A percentile compares a stretch with the other conserved stretches of the same genome.
Evolutionary conservation across 2,329 filamentous ascomycete genomes (phyloP).

Genomic region (Diaporthe eres): DNA sequence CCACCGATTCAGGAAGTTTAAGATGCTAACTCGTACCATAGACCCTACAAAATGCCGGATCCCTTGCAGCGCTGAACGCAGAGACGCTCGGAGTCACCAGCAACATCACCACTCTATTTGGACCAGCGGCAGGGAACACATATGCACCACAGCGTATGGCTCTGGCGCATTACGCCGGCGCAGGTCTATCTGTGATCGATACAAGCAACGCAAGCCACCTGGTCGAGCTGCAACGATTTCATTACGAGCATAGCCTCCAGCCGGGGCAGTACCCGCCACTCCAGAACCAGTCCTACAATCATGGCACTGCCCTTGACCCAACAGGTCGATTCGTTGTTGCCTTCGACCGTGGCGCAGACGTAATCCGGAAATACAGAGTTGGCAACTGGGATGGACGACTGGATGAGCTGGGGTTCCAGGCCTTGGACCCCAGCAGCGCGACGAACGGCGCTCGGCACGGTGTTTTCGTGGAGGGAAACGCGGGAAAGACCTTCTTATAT

Average conservation of each 20-base stretch:
- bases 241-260: background rate
- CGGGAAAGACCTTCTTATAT: background rate
- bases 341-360: slow-evolving; percentile 6
- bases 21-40: background rate
- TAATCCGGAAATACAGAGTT: slow-evolving; percentile 5
- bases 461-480: background rate
- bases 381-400: slow-evolving; percentile 1
- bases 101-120: slow-evolving; percentile 5
- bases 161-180: background rate
- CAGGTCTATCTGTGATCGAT: slow-evolving; percentile 3
- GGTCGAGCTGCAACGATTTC: background rate
- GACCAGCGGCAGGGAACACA: background rate
- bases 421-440: background rate
- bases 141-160: slow-evolving; percentile 1
- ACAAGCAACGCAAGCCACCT: background rate
- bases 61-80: background rate
- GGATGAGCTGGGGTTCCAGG: background rate
- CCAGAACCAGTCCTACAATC: slow-evolving; percentile 5
- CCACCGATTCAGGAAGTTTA: rapidly evolving
- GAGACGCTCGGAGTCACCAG: background rate
- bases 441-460: background rate
- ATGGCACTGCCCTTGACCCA: background rate
- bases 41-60: background rate
- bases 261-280: slow-evolving; percentile 10
- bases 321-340: background rate